A percentile compares a stretch with the other conserved stretches of the same genome.
phyloP scores from a whole-genome alignment of 2,329 filamentous ascomycete species.

The Verticillium nonalfalfae region DNA sequence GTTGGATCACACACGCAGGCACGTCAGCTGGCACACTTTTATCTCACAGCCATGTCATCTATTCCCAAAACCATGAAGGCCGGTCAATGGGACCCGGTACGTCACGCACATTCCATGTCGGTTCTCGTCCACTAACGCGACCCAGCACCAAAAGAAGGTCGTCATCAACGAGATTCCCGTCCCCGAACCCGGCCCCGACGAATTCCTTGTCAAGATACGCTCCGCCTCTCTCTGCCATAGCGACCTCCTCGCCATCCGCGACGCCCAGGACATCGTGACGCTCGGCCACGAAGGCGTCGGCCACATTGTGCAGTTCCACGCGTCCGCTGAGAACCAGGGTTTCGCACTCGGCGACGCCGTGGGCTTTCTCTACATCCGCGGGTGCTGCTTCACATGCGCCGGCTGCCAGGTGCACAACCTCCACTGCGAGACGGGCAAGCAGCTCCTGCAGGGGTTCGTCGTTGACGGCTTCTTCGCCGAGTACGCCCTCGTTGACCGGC shows the following conservation, averaged over 20 bases:
- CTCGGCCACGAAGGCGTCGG: constrained; percentile 41
- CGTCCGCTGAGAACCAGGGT: constrained; percentile 25
- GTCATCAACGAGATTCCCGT: constrained; percentile 35
- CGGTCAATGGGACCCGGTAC: constrained; percentile 14
- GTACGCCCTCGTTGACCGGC: constrained; percentile 37
- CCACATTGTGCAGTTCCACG: constrained; percentile 28
- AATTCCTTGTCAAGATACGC: constrained; percentile 28
- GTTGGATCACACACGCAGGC: too few species aligned
- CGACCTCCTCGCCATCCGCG: constrained; percentile 18
- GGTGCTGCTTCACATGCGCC: constrained; percentile 37
- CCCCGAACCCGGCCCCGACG: constrained; percentile 30
- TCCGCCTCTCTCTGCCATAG: constrained; percentile 28
- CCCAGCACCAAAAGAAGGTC: constrained; percentile 16
- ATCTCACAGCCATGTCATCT: background rate
- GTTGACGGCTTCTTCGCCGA: constrained; percentile 39
- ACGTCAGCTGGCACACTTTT: too few species aligned
- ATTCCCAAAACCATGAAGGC: constrained; percentile 11
- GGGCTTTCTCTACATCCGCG: constrained; percentile 38
- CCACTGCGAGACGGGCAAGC: constrained; percentile 28
- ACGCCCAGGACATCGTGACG: constrained; percentile 14
- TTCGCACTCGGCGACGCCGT: constrained; percentile 35
- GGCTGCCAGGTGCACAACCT: constrained; percentile 37
- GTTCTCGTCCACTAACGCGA: background rate
- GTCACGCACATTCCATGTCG: background rate
- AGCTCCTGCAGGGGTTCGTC: constrained; percentile 33